Conservation (phyloP, 352 stramenopile genomes). For the Globisporangium carolinianum region DNA sequence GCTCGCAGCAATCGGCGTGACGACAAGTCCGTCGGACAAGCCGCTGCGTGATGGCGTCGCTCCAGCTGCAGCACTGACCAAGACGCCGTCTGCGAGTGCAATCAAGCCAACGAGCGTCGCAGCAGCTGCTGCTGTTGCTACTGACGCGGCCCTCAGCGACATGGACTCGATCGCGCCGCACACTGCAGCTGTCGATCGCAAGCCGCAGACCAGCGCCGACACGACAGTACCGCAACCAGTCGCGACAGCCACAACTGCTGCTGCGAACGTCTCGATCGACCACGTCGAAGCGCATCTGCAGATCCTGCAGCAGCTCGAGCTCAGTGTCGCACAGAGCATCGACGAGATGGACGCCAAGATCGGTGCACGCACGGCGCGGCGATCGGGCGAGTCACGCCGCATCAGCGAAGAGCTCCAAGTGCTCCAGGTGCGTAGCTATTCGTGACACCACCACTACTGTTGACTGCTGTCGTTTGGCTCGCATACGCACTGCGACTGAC, state of each 20-base stretch:
- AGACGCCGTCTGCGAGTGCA: not conserved
- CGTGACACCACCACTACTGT: too few relatives aligned
- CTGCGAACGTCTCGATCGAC: slow-evolving; percentile 57
- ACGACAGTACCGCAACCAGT: not conserved
- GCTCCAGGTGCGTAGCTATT: slow-evolving; percentile 15
- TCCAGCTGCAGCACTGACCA: not conserved
- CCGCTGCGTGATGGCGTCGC: not conserved
- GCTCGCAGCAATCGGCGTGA: slow-evolving; percentile 11
- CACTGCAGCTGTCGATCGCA: not conserved
- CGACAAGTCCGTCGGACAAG: not conserved
- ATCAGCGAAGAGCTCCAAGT: slow-evolving; percentile 36
- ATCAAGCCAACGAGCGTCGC: not conserved
- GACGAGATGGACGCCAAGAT: slow-evolving; percentile 28
- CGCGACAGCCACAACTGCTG: not conserved
- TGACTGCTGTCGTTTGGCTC: not conserved
- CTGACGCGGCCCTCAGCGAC: not conserved
- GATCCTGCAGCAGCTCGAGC: slow-evolving; percentile 65
- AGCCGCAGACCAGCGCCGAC: not conserved
- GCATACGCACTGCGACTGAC: not conserved
- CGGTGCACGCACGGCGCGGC: slow-evolving; percentile 19
- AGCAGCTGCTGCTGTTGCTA: not conserved
- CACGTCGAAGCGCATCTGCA: slow-evolving; percentile 72
- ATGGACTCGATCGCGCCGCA: not conserved
- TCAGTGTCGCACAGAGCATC: slow-evolving; percentile 62
- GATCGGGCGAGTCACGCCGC: slow-evolving; percentile 17